Evolutionary conservation across 768 basidiomycete genomes (phyloP), one percentile per base, ranked within the genome.

Genomic region (Mrakia frigida): DNA sequence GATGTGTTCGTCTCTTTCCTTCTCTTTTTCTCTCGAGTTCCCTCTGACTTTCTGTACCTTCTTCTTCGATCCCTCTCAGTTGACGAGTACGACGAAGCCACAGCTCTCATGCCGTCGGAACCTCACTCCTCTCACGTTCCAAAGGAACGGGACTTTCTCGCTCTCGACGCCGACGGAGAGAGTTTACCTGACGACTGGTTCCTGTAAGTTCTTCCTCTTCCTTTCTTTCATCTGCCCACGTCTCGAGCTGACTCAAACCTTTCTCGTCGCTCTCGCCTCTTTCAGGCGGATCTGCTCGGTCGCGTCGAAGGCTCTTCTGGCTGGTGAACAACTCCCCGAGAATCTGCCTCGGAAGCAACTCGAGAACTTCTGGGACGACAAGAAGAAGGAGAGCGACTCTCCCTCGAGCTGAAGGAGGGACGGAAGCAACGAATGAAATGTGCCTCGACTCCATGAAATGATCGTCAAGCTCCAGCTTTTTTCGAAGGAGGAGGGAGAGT

Each of bases 151-250:
- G 85, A 70, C 18, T 82, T 82, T 69, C 68, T 93, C 79, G 89
- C 91, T 13, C 85, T 92, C 25, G 92, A 94, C 79, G 89, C 87
- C 77, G 92, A 93, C 79, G 92, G 91, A 4, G 79, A 79, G 25
- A 90, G 91, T 78, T 81, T 92, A 25, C 91, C 92, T 1, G 84
- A 89, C 37, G 92, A 94, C 84, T 94, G 92, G 92, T 91, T 80
- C 80, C 86, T 85, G 77, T 71, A 74, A 25, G 78, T 80, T 37
- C 31, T 69, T n/a, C 68, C 59, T 56, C 56, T 75, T 67, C 78
- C 60, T 78, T 85, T 85, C 53, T 90, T 90, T 70, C 86, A 87
- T 0, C 89, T 92, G 77, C 90, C 91, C 21, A 18, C n/a, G 23
- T 7, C n/a, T 28, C 56, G n/a, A 56, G 56, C 61, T 63, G 61